Percentiles rank a stretch among this genome's conserved stretches.
Conservation (phyloP, 1,139 yeast genomes). For the Eremothecium cymbalariae region DNA sequence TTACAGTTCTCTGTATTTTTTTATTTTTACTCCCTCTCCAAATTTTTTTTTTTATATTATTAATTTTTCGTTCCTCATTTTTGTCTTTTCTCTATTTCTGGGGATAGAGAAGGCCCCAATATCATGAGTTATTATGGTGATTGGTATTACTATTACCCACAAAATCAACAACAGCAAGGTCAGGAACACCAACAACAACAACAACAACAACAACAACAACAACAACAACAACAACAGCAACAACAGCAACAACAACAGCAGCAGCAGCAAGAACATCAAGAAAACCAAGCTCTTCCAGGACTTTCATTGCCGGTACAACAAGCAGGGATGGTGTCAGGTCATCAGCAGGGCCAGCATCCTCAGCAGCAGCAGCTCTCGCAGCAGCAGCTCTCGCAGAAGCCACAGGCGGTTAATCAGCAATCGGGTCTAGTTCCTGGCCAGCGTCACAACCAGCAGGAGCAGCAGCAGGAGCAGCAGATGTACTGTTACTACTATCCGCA, state of each 20-base stretch:
- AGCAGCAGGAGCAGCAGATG: slow-evolving; percentile 12
- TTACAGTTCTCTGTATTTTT: too few relatives aligned
- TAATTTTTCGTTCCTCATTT: slow-evolving; percentile 2
- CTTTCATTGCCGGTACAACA: slow-evolving; percentile 1
- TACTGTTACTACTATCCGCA: slow-evolving; percentile 5
- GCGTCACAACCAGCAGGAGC: slow-evolving; percentile 12
- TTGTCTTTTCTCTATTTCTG: background rate
- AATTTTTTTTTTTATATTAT: too few relatives aligned
- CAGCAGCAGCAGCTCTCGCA: slow-evolving; percentile 12
- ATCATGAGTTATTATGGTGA: slow-evolving; percentile 5
- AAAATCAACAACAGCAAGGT: slow-evolving; percentile 4
- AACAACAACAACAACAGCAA: background rate
- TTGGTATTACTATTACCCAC: slow-evolving; percentile 2
- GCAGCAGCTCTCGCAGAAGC: slow-evolving; percentile 7
- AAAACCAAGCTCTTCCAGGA: too few relatives aligned
- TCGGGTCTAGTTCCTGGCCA: slow-evolving; percentile 4
- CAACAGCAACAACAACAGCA: background rate
- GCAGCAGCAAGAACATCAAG: slow-evolving; percentile 2
- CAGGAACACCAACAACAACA: background rate
- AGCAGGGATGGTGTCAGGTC: slow-evolving; percentile 5
- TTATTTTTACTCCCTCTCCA: too few relatives aligned
- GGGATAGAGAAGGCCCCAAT: slow-evolving; percentile 2
- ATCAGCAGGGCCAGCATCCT: slow-evolving; percentile 3
- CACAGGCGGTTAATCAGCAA: too few relatives aligned
- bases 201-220: background rate